Conservation (phyloP, 2,329 filamentous ascomycete species). For the Coniochaeta sp. region DNA sequence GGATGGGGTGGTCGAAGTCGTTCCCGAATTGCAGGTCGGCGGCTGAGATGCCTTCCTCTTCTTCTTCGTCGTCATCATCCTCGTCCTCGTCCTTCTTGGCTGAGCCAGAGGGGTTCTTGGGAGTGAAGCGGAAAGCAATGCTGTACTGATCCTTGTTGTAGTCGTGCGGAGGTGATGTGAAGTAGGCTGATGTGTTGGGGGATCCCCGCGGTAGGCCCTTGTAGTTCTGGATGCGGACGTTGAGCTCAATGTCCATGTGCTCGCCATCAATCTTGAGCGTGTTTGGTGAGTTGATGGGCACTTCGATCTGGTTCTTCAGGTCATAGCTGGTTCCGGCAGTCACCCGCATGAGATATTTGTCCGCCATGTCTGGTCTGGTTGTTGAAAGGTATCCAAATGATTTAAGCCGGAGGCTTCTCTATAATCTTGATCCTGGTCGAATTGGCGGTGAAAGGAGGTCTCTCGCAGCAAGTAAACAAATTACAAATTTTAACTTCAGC, state of each 20-base stretch:
- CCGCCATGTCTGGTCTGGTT: constrained; percentile 51
- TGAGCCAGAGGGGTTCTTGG: constrained; percentile 38
- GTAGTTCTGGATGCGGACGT: constrained; percentile 65
- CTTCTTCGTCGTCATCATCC: constrained; percentile 10
- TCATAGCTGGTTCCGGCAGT: constrained; percentile 78
- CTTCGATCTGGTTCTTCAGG: constrained; percentile 58
- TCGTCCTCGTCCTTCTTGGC: constrained; percentile 16
- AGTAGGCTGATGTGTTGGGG: constrained; percentile 69
- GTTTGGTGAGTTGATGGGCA: constrained; percentile 66
- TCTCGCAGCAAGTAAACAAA: too few species aligned
- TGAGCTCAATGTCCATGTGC: constrained; percentile 59
- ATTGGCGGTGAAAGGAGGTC: too few species aligned
- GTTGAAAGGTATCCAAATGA: too few species aligned
- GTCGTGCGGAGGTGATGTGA: constrained; percentile 60
- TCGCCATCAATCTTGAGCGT: constrained; percentile 57
- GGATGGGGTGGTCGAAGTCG: constrained; percentile 87
- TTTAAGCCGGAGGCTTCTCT: too few species aligned
- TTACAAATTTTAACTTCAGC: background rate
- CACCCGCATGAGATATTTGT: constrained; percentile 73
- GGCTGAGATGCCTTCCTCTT: constrained; percentile 49
- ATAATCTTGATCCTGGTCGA: too few species aligned
- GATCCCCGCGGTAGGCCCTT: constrained; percentile 64
- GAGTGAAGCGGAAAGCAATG: constrained; percentile 71
- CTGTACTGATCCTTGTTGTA: constrained; percentile 72
- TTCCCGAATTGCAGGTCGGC: constrained; percentile 85